These are phyloP conservation scores for Solanum hybrid DNA, from an alignment of 305 asterid species.

Conservation along the genomic window DNA sequence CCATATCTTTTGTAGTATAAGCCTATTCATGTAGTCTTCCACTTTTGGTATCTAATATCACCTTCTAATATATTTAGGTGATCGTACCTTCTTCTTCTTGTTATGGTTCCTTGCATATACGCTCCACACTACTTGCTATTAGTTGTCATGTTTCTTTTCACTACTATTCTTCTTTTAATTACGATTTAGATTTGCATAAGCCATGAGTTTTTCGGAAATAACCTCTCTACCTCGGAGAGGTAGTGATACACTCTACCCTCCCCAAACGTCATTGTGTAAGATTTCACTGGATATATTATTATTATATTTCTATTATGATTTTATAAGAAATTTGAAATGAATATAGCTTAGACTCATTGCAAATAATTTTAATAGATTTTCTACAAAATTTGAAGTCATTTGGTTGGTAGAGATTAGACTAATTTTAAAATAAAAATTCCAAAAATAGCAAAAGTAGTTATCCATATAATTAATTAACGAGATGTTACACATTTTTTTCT, in stretches of 20 bases:
- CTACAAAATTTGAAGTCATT: neutral
- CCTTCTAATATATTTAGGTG: neutral
- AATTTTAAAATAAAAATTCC: too few relatives aligned
- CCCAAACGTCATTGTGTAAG: neutral
- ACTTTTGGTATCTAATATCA: neutral
- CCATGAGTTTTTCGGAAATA: fast-evolving
- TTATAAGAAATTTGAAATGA: neutral
- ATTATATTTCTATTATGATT: too few relatives aligned
- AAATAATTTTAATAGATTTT: neutral
- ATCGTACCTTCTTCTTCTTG: neutral
- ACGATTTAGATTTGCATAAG: neutral
- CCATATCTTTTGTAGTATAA: neutral
- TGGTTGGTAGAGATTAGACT: neutral
- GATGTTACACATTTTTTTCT: neutral
- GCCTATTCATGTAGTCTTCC: neutral
- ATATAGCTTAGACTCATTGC: neutral
- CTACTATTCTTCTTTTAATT: neutral
- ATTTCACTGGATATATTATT: too few relatives aligned
- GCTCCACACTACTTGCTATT: neutral
- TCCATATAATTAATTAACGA: neutral
- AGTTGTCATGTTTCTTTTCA: neutral
- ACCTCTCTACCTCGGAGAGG: neutral
- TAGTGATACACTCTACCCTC: neutral
- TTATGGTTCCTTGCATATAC: neutral
- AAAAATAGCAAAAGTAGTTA: neutral